Percentiles rank a stretch among this genome's conserved stretches.
phyloP scores from a whole-genome alignment of 345 rosid genomes.

The Raphanus sativus region DNA sequence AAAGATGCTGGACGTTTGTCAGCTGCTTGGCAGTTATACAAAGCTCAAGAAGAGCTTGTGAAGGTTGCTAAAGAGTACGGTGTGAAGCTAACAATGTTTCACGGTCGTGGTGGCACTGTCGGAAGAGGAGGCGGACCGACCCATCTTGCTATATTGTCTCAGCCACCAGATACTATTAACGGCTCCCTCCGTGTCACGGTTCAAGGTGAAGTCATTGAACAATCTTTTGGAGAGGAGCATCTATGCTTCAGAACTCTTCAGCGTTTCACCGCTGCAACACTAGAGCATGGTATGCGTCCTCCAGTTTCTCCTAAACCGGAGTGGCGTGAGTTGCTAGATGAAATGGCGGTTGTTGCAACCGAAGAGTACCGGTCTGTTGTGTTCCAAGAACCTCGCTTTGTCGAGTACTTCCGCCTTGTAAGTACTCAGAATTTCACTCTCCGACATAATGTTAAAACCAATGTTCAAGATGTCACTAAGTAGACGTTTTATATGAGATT shows the following conservation, averaged over 20 bases:
- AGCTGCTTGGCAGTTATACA: conserved; percentile 96
- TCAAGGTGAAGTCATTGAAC: conserved; percentile 98
- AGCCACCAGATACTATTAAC: conserved; percentile 94
- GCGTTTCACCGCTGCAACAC: conserved; percentile 93
- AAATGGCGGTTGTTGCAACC: conserved; percentile 91
- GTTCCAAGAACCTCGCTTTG: conserved; percentile 89
- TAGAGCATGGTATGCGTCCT: conserved; percentile 94
- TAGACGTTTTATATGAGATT: no score
- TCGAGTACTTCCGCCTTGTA: conserved; percentile 96
- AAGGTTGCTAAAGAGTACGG: conserved; percentile 85
- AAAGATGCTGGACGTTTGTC: conserved; percentile 96
- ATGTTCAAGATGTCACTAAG: no score
- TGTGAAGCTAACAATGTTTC: conserved; percentile 94
- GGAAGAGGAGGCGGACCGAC: conserved; percentile 99
- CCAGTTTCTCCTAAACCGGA: conserved; percentile 94
- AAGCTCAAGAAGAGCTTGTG: conserved; percentile 97
- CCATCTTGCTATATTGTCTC: conserved; percentile 97
- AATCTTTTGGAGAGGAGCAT: conserved; percentile 94
- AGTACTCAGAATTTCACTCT: conserved; percentile 28
- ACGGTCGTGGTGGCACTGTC: conserved; percentile 98
- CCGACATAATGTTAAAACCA: no score
- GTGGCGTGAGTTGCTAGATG: conserved; percentile 88
- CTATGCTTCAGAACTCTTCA: conserved; percentile 93
- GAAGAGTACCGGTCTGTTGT: conserved; percentile 88
- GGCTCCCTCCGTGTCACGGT: conserved; percentile 95